These are phyloP conservation scores for Plasmodium vivax DNA, from an alignment of 169 alveolate species.

Conservation along the genomic window DNA sequence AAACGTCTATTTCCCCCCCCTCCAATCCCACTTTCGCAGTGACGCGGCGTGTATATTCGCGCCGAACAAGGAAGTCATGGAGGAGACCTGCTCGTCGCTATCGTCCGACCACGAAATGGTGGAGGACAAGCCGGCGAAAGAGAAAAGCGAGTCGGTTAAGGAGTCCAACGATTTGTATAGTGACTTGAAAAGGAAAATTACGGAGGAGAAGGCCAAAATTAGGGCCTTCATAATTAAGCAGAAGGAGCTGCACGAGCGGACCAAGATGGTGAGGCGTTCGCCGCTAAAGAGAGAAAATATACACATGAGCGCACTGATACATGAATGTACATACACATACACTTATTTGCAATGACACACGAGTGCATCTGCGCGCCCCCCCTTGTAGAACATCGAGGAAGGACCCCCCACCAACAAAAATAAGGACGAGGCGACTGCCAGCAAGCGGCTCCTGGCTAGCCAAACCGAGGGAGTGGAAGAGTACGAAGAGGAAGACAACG, in stretches of 20 bases:
- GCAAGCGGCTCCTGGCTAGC: neutral
- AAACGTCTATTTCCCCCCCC: neutral
- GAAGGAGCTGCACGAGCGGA: conserved; percentile 78
- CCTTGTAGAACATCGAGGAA: conserved; percentile 23
- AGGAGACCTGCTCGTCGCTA: conserved; percentile 64
- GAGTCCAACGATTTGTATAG: conserved; percentile 63
- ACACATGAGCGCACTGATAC: neutral
- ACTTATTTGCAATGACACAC: neutral
- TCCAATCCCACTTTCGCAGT: neutral
- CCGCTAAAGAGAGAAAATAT: neutral
- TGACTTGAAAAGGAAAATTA: conserved; percentile 78
- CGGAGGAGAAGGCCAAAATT: conserved; percentile 79
- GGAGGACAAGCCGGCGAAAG: conserved; percentile 38
- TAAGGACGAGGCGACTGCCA: neutral
- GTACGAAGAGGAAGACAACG: conserved; percentile 33
- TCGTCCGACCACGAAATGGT: conserved; percentile 71
- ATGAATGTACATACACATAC: too few relatives aligned
- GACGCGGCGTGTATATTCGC: conserved; percentile 70
- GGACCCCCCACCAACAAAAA: conserved; percentile 5
- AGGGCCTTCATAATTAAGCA: conserved; percentile 81
- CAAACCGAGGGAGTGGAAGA: neutral
- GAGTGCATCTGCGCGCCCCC: neutral
- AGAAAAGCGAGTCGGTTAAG: conserved; percentile 41
- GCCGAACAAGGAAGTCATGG: conserved; percentile 70
- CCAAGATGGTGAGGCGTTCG: conserved; percentile 41